phyloP scores from a whole-genome alignment of 192 early-diverging fungal genomes.

The Gigaspora rosea region DNA sequence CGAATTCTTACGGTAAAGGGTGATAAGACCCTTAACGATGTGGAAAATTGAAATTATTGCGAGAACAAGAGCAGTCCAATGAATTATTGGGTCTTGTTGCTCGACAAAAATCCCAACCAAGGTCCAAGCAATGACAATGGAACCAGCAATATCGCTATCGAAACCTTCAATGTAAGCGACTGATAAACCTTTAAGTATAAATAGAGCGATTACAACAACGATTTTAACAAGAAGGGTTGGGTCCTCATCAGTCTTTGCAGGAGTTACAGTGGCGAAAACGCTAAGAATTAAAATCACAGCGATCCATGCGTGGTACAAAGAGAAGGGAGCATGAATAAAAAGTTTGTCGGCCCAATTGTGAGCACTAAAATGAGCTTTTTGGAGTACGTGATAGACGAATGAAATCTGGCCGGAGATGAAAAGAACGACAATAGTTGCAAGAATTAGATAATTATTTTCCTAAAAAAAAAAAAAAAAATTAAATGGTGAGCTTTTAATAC shows the following conservation, averaged over 20 bases:
- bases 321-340: slow-evolving; percentile 69
- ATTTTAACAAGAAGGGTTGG: not conserved
- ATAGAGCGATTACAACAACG: not conserved
- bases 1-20: too few relatives aligned
- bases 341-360: slow-evolving; percentile 43
- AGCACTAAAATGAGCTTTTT: slow-evolving; percentile 36
- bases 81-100: not conserved
- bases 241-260: not conserved
- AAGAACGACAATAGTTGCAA: slow-evolving; percentile 57
- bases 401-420: slow-evolving; percentile 60
- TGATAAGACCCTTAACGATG: not conserved
- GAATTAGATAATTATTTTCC: slow-evolving; percentile 46
- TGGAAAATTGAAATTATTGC: not conserved
- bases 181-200: not conserved
- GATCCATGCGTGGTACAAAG: slow-evolving; percentile 68
- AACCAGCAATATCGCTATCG: not conserved
- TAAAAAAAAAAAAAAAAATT: not conserved
- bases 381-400: slow-evolving; percentile 56
- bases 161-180: not conserved
- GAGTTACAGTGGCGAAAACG: not conserved
- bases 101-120: not conserved
- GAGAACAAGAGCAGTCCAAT: not conserved
- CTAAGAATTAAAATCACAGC: slow-evolving; percentile 35
- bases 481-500: too few relatives aligned
- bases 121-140: not conserved